These are phyloP conservation scores for Pyrus hybrid DNA, from an alignment of 331 rosid species.

Conservation along the genomic window DNA sequence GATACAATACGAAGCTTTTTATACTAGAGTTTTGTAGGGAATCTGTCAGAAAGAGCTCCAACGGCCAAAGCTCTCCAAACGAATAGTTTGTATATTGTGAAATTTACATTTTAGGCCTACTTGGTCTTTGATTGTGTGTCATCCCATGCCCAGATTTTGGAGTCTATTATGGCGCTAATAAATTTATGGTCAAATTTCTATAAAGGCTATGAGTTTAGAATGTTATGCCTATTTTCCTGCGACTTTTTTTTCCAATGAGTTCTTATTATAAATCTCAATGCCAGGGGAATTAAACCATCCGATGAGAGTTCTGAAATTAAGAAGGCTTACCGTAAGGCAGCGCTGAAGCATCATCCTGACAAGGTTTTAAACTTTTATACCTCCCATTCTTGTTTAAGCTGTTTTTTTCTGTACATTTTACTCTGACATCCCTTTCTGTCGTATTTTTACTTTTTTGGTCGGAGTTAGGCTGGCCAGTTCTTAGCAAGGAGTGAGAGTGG, in stretches of 20 bases:
- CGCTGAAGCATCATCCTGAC: constrained; percentile 35
- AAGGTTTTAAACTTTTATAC: constrained; percentile 17
- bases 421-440: neutral
- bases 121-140: neutral
- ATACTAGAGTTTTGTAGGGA: too few relatives aligned
- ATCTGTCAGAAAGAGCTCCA: too few relatives aligned
- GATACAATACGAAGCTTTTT: too few relatives aligned
- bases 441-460: constrained; percentile 1
- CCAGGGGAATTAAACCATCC: constrained; percentile 20
- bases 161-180: neutral
- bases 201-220: neutral
- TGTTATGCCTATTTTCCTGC: neutral
- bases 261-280: neutral
- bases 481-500: constrained; percentile 77
- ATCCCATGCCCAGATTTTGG: neutral
- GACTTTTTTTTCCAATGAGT: neutral
- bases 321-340: constrained; percentile 32
- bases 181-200: neutral
- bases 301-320: constrained; percentile 19
- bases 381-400: neutral
- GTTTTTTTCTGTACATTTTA: neutral
- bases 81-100: neutral
- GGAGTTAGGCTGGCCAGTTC: constrained; percentile 78
- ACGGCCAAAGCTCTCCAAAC: neutral
- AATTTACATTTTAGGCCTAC: neutral